Evolutionary conservation across 352 stramenopile species (phyloP), one percentile per base, ranked within the genome.

Genomic region (Blastocystis sp.): DNA sequence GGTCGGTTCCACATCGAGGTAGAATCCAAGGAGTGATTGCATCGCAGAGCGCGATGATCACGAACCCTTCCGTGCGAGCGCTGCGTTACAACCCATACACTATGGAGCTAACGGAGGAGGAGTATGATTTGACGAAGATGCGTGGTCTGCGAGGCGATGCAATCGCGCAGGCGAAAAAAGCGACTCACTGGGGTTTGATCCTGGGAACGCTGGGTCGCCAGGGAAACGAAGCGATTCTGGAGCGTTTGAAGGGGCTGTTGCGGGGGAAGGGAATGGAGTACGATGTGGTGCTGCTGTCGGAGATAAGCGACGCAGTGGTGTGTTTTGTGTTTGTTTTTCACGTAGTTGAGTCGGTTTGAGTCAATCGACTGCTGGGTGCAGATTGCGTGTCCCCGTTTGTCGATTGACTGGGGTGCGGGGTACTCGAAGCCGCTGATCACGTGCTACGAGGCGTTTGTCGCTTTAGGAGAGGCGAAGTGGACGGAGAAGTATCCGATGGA

Each of bases 1-100:
- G 97, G 97, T 4, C 92, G 96, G 44, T 99, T 99, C 87, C 97
- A 99, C 88, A 91, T 99, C 36, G 96, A 99, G 91, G 92, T 95
- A 76, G 56, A 53, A 27, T 69, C 3, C 29, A 3, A 18, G 21
- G 4, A 4, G 16, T 72, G 40, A 1, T 21, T 69, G 29, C 44
- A 29, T 16, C 6, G 3, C 75, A 95, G 91, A 94, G 93, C 4
- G 93, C 94, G 36, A 98, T 99, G 94, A 99, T 99, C 87, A 92
- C 93, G 54, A 99, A 99, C 89, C 96, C 96, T 8, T 88, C 91
- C 27, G 87, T 98, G 42, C 89, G 93, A 61, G 94, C 96, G 16
- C 97, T 97, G 75, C 91, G 96, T 49, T 99, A 99, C 88, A 94
- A 99, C 87, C 96, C 96, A n/a, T 99, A 99, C 88, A 91, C 91